A percentile compares a stretch with the other conserved stretches of the same genome.
These are phyloP conservation scores for Beauveria medogensis DNA, from an alignment of 2,329 filamentous ascomycete species.

Conservation along the genomic window DNA sequence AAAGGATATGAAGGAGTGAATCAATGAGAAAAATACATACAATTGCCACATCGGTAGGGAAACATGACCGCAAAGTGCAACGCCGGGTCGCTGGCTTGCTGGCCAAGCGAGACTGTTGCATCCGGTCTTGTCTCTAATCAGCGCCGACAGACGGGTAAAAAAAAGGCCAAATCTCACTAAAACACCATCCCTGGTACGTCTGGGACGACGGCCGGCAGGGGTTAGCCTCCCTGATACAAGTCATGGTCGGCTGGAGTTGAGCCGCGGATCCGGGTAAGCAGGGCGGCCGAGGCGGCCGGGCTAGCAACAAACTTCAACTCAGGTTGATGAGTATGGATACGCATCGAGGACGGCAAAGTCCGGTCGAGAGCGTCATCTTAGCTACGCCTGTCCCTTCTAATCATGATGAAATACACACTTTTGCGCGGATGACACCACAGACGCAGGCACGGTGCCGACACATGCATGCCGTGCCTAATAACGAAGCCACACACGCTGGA, in stretches of 20 bases:
- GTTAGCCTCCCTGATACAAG: background rate
- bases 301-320: background rate
- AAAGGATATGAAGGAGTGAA: background rate
- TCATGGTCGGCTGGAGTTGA: background rate
- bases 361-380: too few relatives aligned
- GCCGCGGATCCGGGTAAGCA: slow-evolving; percentile 1
- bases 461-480: background rate
- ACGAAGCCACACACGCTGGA: background rate
- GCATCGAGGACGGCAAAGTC: too few relatives aligned
- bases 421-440: background rate
- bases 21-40: background rate
- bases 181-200: background rate
- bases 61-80: background rate
- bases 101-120: background rate
- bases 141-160: background rate
- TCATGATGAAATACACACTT: too few relatives aligned
- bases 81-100: background rate
- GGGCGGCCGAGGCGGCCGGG: background rate
- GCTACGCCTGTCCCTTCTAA: too few relatives aligned
- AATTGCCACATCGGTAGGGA: background rate
- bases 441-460: background rate
- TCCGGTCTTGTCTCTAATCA: slow-evolving; percentile 3
- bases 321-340: too few relatives aligned
- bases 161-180: too few relatives aligned
- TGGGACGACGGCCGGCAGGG: background rate